Percentiles rank a stretch among this genome's conserved stretches.
These are phyloP conservation scores for Puccinia coronata DNA, from an alignment of 1,284 basidiomycete genomes.

Conservation along the genomic window DNA sequence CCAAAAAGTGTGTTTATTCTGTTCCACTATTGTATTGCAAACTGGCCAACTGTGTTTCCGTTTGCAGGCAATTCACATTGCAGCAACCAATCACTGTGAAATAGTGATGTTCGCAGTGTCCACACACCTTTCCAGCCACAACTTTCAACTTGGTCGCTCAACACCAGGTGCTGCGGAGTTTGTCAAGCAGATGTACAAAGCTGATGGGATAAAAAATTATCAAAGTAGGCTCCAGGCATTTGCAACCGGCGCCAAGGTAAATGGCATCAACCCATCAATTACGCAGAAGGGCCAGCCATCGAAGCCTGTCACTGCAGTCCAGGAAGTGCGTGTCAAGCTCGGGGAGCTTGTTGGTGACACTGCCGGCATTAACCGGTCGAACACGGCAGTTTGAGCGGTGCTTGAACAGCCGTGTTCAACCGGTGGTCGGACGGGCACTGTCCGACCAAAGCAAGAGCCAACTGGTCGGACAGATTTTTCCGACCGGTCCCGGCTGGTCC, in stretches of 20 bases:
- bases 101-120: conserved; percentile 12
- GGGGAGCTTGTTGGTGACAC: not conserved
- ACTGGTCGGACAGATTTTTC: no score
- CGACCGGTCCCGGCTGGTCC: no score
- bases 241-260: not conserved
- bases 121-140: not conserved
- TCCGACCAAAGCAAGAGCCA: no score
- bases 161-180: conserved; percentile 1
- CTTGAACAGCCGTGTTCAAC: no score
- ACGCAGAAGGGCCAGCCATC: not conserved
- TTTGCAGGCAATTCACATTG: conserved; percentile 7
- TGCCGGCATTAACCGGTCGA: no score
- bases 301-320: not conserved
- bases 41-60: not conserved
- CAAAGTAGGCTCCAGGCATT: conserved; percentile 7
- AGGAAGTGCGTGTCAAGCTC: not conserved
- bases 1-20: not conserved
- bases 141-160: not conserved
- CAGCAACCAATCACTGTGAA: conserved; percentile 10
- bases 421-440: no score
- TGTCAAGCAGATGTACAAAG: conserved; percentile 1
- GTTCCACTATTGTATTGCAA: not conserved
- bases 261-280: not conserved
- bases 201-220: not conserved
- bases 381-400: no score